Percentiles rank a stretch among this genome's conserved stretches.
Evolutionary conservation across 2,329 filamentous ascomycete genomes (phyloP).

Genomic region (Beauveria sp.): DNA sequence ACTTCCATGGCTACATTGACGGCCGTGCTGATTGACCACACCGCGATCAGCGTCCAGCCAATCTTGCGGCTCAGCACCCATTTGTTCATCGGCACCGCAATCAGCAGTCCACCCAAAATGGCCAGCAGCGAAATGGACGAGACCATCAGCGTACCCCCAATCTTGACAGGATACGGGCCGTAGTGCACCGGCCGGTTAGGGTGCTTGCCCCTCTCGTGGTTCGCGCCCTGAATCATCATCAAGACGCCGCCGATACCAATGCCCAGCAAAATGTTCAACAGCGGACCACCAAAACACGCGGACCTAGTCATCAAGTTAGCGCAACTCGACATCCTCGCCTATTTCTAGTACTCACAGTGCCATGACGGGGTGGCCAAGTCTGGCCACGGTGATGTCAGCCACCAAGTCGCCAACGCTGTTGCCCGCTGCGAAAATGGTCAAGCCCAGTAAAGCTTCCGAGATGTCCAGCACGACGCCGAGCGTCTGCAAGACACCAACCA

Average conservation of each 20-base stretch:
- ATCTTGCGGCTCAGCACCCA: slow-evolving; percentile 81
- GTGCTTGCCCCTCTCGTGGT: slow-evolving; percentile 58
- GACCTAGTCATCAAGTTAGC: slow-evolving; percentile 38
- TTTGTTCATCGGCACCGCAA: slow-evolving; percentile 74
- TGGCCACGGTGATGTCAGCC: slow-evolving; percentile 87
- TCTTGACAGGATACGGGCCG: slow-evolving; percentile 72
- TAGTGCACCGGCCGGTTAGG: slow-evolving; percentile 58
- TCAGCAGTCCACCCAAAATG: slow-evolving; percentile 69
- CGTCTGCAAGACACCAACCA: slow-evolving; percentile 89
- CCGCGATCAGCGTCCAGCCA: slow-evolving; percentile 67
- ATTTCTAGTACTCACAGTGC: slow-evolving; percentile 49
- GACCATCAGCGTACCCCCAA: slow-evolving; percentile 78
- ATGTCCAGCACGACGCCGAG: slow-evolving; percentile 88
- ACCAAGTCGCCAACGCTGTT: slow-evolving; percentile 93
- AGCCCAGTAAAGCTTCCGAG: slow-evolving; percentile 85
- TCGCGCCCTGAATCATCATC: slow-evolving; percentile 69
- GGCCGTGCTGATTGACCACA: slow-evolving; percentile 77
- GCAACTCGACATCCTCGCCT: background rate
- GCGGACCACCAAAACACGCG: slow-evolving; percentile 95
- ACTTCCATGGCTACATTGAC: slow-evolving; percentile 78
- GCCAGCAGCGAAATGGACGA: slow-evolving; percentile 76
- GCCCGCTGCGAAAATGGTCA: slow-evolving; percentile 93
- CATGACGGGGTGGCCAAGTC: slow-evolving; percentile 94
- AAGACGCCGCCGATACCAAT: slow-evolving; percentile 88
- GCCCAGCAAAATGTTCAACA: slow-evolving; percentile 93